Conservation (phyloP, 2,329 filamentous ascomycete genomes). For the Pezizomycotina sp. region DNA sequence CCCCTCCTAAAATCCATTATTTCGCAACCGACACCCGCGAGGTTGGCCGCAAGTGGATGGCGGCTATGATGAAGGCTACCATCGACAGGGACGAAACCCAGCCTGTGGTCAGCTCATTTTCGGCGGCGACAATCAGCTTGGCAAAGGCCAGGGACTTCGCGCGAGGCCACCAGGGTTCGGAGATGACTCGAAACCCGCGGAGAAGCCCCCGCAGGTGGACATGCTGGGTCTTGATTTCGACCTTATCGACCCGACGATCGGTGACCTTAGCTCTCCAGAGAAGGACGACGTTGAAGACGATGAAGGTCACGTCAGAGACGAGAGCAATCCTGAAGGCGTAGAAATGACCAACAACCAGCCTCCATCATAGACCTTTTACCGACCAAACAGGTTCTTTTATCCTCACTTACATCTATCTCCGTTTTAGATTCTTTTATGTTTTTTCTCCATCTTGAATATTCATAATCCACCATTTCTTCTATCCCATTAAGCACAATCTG, state of each 20-base stretch:
- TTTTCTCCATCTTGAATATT: not conserved
- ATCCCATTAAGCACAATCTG: too few species aligned
- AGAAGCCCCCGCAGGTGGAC: constrained; percentile 9
- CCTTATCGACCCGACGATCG: constrained; percentile 18
- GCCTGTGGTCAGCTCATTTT: constrained; percentile 77
- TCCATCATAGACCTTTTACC: not conserved
- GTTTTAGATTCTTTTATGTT: not conserved
- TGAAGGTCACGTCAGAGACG: constrained; percentile 12
- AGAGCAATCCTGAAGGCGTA: too few species aligned
- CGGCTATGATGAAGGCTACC: constrained; percentile 93
- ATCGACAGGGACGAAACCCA: constrained; percentile 78
- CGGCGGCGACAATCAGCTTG: constrained; percentile 89
- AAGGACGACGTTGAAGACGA: constrained; percentile 16
- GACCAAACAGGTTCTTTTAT: not conserved
- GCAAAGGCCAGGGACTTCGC: constrained; percentile 70
- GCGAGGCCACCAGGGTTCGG: constrained; percentile 57
- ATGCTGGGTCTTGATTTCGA: constrained; percentile 18
- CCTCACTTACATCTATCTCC: not conserved
- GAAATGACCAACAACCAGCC: constrained; percentile 4
- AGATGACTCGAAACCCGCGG: constrained; percentile 5
- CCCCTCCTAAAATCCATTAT: constrained; percentile 91
- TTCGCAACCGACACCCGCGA: constrained; percentile 87
- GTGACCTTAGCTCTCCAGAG: constrained; percentile 17
- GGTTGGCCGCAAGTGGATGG: constrained; percentile 92
- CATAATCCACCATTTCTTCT: not conserved